A percentile compares a stretch with the other conserved stretches of the same genome.
Conservation (phyloP, 2,329 filamentous ascomycete genomes). For the Nemania diffusa region DNA sequence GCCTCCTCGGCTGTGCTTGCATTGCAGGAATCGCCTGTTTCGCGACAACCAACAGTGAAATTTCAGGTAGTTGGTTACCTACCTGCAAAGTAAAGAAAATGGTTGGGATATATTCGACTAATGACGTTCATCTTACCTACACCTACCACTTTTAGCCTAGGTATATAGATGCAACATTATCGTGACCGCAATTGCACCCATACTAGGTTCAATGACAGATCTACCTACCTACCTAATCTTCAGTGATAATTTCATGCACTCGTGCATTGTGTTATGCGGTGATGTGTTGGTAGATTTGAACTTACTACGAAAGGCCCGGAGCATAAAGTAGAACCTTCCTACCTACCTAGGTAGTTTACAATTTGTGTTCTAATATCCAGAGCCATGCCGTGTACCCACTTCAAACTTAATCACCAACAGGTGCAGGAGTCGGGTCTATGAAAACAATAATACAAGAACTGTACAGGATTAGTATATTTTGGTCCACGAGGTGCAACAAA, state of each 20-base stretch:
- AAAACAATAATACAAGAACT: not conserved
- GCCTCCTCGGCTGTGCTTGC: not conserved
- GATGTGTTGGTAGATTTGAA: not conserved
- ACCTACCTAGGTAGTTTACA: no score
- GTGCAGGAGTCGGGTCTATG: not conserved
- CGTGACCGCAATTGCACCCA: not conserved
- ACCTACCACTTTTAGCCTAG: not conserved
- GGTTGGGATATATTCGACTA: not conserved
- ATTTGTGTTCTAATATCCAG: slow-evolving; percentile 3
- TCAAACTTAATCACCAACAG: slow-evolving; percentile 1
- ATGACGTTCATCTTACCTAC: not conserved
- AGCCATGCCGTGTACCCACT: not conserved
- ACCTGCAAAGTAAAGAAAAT: not conserved
- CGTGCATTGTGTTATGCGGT: not conserved
- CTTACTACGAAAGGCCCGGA: not conserved
- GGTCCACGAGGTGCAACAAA: not conserved
- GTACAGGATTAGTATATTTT: not conserved
- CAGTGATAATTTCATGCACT: not conserved
- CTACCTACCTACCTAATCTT: not conserved
- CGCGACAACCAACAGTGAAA: not conserved
- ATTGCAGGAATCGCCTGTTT: not conserved
- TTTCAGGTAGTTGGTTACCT: not conserved
- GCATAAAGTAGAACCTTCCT: not conserved
- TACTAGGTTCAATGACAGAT: not conserved
- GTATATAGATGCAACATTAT: not conserved